These are phyloP conservation scores for Aspergillus viridinutans DNA, from an alignment of 2,329 filamentous ascomycete species.

Conservation along the genomic window DNA sequence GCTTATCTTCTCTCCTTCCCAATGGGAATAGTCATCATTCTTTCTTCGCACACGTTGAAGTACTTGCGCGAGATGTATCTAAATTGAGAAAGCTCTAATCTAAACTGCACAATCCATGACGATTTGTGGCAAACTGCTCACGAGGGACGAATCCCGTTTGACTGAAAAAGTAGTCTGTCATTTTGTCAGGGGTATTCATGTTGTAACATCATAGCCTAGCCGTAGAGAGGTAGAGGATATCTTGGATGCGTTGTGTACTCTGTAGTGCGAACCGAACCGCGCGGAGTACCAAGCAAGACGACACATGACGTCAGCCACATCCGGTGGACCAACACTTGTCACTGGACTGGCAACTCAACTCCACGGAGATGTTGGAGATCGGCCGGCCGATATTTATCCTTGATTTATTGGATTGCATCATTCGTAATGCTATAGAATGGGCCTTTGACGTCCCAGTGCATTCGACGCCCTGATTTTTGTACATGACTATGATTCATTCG, in stretches of 20 bases:
- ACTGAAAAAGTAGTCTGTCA: neutral
- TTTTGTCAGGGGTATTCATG: neutral
- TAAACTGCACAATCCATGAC: slow-evolving; percentile 7
- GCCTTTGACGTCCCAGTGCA: neutral
- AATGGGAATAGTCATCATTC: neutral
- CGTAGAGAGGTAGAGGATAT: too few relatives aligned
- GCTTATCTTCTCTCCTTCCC: slow-evolving; percentile 19
- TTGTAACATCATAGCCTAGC: neutral
- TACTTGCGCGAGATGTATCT: slow-evolving; percentile 14
- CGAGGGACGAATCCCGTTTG: neutral
- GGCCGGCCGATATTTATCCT: neutral
- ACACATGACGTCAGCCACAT: neutral
- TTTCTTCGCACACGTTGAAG: slow-evolving; percentile 10
- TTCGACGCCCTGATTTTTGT: neutral
- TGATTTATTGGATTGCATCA: neutral
- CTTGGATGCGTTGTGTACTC: too few relatives aligned
- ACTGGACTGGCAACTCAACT: neutral
- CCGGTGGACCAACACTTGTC: neutral
- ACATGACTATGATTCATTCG: neutral
- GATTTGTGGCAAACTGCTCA: neutral
- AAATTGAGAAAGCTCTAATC: slow-evolving; percentile 20
- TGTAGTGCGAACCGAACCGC: too few relatives aligned
- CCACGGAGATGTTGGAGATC: neutral
- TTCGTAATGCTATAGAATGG: neutral
- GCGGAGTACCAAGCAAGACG: neutral